Conservation (phyloP, 208 protist species). For the Acanthamoeba pearcei region DNA sequence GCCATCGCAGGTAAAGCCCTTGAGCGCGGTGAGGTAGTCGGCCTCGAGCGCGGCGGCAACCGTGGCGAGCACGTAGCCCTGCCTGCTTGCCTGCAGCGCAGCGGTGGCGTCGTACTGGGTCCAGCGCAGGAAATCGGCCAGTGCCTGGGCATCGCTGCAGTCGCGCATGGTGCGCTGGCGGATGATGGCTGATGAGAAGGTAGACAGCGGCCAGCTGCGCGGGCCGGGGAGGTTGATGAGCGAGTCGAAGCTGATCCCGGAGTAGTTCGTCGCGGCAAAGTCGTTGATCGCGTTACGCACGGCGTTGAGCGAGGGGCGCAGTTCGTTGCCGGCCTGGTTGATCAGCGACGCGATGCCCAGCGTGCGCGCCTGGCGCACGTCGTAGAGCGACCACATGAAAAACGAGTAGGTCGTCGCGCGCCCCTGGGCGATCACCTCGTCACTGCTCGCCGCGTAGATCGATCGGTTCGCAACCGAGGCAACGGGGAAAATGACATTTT, state of each 20-base stretch:
- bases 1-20: not conserved
- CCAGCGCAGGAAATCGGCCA: slow-evolving; percentile 30
- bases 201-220: not conserved
- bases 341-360: slow-evolving; percentile 10
- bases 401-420: not conserved
- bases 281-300: not conserved
- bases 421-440: not conserved
- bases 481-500: not conserved
- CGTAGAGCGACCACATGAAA: not conserved
- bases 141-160: not conserved
- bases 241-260: not conserved
- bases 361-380: not conserved
- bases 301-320: not conserved
- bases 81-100: not conserved
- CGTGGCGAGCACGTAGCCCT: slow-evolving; percentile 52
- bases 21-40: not conserved
- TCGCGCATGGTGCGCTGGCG: not conserved
- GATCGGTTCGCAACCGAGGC: not conserved
- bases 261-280: not conserved
- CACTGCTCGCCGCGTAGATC: not conserved
- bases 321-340: not conserved
- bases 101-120: not conserved
- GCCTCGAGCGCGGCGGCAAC: not conserved
- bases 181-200: not conserved
- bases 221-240: not conserved